Percentiles rank a stretch among this genome's conserved stretches.
phyloP scores from a whole-genome alignment of 2,329 filamentous ascomycete genomes.

The Talaromyces islandicus region DNA sequence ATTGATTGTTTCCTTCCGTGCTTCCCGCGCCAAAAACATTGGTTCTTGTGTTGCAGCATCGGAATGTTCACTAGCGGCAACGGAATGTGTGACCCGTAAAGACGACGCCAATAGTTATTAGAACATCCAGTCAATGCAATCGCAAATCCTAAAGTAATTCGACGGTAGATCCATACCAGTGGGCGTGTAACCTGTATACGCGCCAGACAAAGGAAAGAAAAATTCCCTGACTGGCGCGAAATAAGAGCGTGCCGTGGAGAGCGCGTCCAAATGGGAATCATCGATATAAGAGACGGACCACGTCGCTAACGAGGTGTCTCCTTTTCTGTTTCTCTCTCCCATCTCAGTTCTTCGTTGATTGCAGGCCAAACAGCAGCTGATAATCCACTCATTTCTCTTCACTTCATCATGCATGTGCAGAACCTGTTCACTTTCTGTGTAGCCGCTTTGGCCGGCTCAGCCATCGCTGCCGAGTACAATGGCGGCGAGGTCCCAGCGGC shows the following conservation, averaged over 20 bases:
- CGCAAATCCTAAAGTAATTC: background rate
- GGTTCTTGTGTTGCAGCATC: background rate
- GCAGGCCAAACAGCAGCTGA: background rate
- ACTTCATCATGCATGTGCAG: conserved; percentile 8
- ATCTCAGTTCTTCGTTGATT: background rate
- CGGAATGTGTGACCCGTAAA: background rate
- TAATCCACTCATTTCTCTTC: background rate
- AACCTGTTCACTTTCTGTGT: conserved; percentile 2
- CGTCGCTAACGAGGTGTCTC: background rate
- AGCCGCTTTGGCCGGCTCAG: conserved; percentile 9
- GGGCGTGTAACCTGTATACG: background rate
- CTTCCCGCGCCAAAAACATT: background rate
- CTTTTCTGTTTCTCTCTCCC: background rate
- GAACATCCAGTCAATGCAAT: background rate
- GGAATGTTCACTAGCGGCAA: background rate
- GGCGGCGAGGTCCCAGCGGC: conserved; percentile 1
- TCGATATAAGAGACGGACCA: conserved; percentile 6
- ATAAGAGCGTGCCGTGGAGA: background rate
- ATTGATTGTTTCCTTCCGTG: no score
- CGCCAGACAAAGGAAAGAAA: background rate
- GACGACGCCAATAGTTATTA: background rate
- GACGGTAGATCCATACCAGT: conserved; percentile 11
- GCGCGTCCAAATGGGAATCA: background rate
- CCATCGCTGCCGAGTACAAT: conserved; percentile 6
- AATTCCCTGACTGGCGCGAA: background rate